Conservation (phyloP, 345 rosid species). For the Lepidium aucheri region DNA sequence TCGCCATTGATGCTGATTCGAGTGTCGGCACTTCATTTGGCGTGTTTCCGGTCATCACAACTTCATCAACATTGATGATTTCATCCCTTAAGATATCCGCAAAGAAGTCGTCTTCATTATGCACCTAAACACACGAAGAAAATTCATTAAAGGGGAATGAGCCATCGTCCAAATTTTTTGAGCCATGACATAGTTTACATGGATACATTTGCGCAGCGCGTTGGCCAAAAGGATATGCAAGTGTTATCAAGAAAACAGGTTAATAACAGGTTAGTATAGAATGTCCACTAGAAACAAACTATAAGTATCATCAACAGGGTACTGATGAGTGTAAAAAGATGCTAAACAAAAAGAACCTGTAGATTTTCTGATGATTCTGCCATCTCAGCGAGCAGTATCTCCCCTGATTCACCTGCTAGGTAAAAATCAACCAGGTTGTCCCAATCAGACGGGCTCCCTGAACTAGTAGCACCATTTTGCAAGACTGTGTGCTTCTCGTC, state of each 20-base stretch:
- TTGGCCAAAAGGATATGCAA: neutral
- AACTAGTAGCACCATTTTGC: conserved; percentile 2
- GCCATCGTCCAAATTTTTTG: neutral
- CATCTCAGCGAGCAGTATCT: conserved; percentile 3
- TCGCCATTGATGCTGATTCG: conserved; percentile 13
- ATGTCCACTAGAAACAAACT: neutral
- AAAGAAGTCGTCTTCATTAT: conserved; percentile 39
- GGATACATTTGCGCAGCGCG: neutral
- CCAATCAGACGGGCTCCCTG: conserved; percentile 11
- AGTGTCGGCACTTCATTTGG: conserved; percentile 15
- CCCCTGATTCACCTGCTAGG: conserved; percentile 16
- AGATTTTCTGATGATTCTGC: conserved; percentile 13
- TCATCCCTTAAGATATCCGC: conserved; percentile 80
- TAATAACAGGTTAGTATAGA: neutral
- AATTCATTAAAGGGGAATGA: neutral
- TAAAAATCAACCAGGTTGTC: conserved; percentile 23
- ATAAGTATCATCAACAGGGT: neutral
- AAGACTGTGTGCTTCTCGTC: neutral
- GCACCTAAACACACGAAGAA: conserved; percentile 21
- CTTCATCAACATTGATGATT: conserved; percentile 57
- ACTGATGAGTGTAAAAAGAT: neutral
- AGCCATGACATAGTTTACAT: neutral
- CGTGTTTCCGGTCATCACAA: neutral
- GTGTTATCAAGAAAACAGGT: neutral
- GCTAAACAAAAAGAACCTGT: conserved; percentile 12